Conservation (phyloP, 2,329 filamentous ascomycete genomes). For the Monosporascus ibericus region DNA sequence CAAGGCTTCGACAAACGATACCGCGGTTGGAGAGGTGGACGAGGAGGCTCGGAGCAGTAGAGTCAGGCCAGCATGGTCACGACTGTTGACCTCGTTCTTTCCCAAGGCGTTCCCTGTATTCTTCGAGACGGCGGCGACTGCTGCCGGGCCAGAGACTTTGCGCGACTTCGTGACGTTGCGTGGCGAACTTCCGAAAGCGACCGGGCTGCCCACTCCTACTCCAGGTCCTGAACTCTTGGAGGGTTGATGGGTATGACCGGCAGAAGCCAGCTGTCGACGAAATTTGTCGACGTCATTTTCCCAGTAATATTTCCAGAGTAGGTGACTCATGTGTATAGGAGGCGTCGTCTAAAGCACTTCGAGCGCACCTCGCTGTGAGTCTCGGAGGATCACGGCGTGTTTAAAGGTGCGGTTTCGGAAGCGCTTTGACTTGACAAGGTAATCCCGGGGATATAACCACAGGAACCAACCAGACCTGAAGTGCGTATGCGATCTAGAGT, state of each 20-base stretch:
- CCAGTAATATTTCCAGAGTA: constrained; percentile 94
- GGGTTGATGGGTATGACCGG: constrained; percentile 48
- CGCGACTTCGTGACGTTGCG: constrained; percentile 43
- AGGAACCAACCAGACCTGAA: not conserved
- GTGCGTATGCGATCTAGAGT: not conserved
- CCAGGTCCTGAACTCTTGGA: constrained; percentile 42
- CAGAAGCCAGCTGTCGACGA: constrained; percentile 75
- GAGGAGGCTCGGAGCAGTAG: constrained; percentile 80
- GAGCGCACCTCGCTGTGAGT: constrained; percentile 81
- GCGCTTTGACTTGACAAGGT: constrained; percentile 22
- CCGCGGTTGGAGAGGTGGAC: constrained; percentile 61
- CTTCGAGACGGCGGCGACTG: constrained; percentile 37
- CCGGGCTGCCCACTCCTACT: constrained; percentile 32
- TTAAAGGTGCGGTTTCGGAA: constrained; percentile 65
- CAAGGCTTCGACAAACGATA: constrained; percentile 70
- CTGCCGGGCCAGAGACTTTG: constrained; percentile 45
- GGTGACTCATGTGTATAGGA: constrained; percentile 76
- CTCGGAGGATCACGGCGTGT: constrained; percentile 80
- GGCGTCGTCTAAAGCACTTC: constrained; percentile 42
- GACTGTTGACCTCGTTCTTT: constrained; percentile 73
- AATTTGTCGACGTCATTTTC: constrained; percentile 97
- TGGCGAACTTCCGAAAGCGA: constrained; percentile 42
- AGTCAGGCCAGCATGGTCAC: constrained; percentile 75
- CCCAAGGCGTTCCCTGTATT: constrained; percentile 36
- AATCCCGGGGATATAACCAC: constrained; percentile 9